Evolutionary conservation across 345 rosid genomes (phyloP).

Genomic region (Pistacia atlantica): DNA sequence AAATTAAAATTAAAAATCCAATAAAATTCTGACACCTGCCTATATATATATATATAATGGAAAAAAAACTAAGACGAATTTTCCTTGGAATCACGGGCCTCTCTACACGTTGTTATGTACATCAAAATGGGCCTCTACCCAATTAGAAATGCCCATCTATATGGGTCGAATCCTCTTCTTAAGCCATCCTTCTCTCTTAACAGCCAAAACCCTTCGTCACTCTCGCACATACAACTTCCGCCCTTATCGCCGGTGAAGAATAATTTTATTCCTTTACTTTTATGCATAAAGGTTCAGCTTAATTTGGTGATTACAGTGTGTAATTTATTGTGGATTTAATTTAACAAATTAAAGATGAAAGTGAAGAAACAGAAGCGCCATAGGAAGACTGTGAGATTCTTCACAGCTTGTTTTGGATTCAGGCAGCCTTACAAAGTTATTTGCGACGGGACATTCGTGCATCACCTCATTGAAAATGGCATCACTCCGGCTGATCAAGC

Average conservation of each 20-base stretch:
- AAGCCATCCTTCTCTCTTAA: neutral
- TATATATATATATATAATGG: too few relatives aligned
- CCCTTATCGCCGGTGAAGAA: too few relatives aligned
- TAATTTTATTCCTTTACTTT: too few relatives aligned
- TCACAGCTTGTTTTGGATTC: slow-evolving; percentile 70
- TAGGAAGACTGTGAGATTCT: slow-evolving; percentile 72
- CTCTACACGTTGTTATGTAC: too few relatives aligned
- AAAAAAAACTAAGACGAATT: too few relatives aligned
- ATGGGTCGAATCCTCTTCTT: neutral
- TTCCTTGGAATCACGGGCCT: too few relatives aligned
- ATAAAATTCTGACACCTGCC: too few relatives aligned
- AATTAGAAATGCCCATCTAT: neutral
- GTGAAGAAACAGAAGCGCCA: slow-evolving; percentile 82
- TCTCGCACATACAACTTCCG: neutral
- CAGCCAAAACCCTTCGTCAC: neutral
- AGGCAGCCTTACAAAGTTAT: slow-evolving; percentile 80
- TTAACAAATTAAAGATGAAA: slow-evolving; percentile 51
- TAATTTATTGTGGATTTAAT: neutral
- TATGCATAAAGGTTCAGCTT: neutral
- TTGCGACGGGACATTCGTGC: slow-evolving; percentile 84
- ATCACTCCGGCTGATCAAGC: slow-evolving; percentile 73
- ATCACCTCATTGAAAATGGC: slow-evolving; percentile 56
- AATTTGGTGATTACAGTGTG: neutral
- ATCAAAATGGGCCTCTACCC: too few relatives aligned
- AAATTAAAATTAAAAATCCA: too few relatives aligned